Base-by-base conservation (phyloP, 2,329 filamentous ascomycete species). In the Leptographium procerum region DNA sequence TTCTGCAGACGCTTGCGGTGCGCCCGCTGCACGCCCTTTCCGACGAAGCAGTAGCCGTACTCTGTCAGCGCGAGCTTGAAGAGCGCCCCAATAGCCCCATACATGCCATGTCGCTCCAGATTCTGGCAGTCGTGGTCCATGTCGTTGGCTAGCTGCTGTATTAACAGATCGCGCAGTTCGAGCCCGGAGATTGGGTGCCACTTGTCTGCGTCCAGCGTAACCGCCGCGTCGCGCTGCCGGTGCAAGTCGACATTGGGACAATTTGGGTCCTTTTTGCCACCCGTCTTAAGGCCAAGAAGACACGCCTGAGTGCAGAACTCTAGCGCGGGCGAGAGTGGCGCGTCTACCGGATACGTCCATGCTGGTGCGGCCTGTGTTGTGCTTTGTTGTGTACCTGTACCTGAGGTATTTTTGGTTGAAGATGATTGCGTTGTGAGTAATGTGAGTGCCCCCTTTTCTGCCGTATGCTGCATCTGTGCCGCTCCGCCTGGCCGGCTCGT, bases 11-110 rank as follows among this genome's bases (percentile, higher is more conserved):
- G 31, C 33, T 34, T 29, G 22, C 36, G 28, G 53, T 58, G 52
- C 48, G 16, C 52, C 43, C 43, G 28, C 51, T 59, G 52, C 31
- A 59, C 59, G 16, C 61, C 61, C 56, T 62, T 62, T 55, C 52
- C 59, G 3, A 63, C 59, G 57, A 63, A 57, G 16, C 57, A 61
- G 40, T 63, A 63, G 33, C 62, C 61, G 45, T 59, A 62, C 7
- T 26, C 57, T 11, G 52, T 43, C 2, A 62, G 40, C 31, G 59
- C 56, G 10, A 63, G 29, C 56, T 59, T 58, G 51, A 62, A 63
- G 36, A 63, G 56, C 16, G 29, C 47, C 9, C 56, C 61, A 28
- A 43, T 57, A 7, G 51, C 57, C 11, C 59, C 61, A 9, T 54
- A 54, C 48, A 59, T 52, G 33, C 54, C 55, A n/a, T 36, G 31